Percentiles rank a stretch among this genome's conserved stretches.
These are phyloP conservation scores for Fagus crenata DNA, from an alignment of 306 rosid genomes.

Conservation along the genomic window DNA sequence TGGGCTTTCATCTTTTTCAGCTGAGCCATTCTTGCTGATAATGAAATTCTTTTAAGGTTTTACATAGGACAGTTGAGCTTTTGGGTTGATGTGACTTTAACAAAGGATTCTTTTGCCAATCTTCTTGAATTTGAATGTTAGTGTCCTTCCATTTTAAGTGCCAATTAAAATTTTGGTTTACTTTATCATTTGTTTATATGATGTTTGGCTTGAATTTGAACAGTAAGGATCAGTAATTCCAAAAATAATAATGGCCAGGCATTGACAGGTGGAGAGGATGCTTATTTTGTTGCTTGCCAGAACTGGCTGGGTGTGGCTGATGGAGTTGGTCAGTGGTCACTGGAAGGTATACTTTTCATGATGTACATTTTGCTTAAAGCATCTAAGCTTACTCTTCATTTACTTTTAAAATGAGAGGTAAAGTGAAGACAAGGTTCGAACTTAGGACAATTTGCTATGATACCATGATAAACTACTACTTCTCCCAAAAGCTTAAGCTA, in stretches of 20 bases:
- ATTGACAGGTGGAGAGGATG: slow-evolving; percentile 69
- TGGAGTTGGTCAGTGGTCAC: slow-evolving; percentile 76
- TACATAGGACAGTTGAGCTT: background rate
- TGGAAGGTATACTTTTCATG: slow-evolving; percentile 53
- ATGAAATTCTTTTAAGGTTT: background rate
- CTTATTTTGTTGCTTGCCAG: slow-evolving; percentile 55
- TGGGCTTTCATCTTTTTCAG: background rate
- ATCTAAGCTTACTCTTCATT: background rate
- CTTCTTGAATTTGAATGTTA: background rate
- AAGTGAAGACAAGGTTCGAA: too few relatives aligned
- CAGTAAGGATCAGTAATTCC: slow-evolving; percentile 35
- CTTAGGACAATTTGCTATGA: too few relatives aligned
- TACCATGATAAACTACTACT: too few relatives aligned
- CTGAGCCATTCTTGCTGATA: background rate
- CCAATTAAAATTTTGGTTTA: background rate
- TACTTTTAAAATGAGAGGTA: background rate
- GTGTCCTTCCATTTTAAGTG: slow-evolving; percentile 6
- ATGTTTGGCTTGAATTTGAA: slow-evolving; percentile 20
- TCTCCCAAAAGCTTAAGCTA: too few relatives aligned
- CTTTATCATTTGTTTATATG: background rate
- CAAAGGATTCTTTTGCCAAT: background rate
- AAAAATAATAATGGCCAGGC: slow-evolving; percentile 65
- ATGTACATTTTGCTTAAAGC: slow-evolving; percentile 21
- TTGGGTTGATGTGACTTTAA: background rate
- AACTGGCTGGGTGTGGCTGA: slow-evolving; percentile 83